phyloP scores from a whole-genome alignment of 257 asterid genomes.

The Eustoma russellianum region DNA sequence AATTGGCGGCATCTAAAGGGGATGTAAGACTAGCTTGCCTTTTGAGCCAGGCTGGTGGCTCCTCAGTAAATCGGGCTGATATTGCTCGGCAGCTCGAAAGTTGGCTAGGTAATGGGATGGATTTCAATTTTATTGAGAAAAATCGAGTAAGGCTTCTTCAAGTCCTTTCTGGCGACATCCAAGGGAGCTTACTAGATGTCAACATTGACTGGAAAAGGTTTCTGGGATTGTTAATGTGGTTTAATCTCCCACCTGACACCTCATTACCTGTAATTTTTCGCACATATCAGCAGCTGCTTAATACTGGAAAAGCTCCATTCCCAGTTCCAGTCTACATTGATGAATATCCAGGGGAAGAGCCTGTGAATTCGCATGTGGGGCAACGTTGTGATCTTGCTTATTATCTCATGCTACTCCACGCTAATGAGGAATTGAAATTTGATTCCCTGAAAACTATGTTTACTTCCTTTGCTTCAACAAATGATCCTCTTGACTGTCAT shows the following conservation, averaged over 20 bases:
- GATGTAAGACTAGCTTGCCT: constrained; percentile 93
- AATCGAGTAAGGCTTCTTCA: constrained; percentile 70
- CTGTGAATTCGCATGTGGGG: constrained; percentile 30
- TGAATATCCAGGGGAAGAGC: constrained; percentile 62
- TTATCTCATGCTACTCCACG: constrained; percentile 95
- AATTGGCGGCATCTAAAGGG: constrained; percentile 90
- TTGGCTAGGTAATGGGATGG: constrained; percentile 86
- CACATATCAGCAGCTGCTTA: constrained; percentile 70
- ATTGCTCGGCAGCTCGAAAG: constrained; percentile 63
- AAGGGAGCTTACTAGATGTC: constrained; percentile 47
- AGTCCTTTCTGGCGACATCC: constrained; percentile 79
- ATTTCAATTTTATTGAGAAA: constrained; percentile 72
- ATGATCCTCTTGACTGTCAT: constrained; percentile 97
- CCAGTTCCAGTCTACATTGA: constrained; percentile 95
- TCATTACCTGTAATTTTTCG: neutral
- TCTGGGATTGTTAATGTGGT: constrained; percentile 88
- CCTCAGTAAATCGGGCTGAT: constrained; percentile 46
- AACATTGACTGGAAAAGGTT: constrained; percentile 93
- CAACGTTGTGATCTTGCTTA: constrained; percentile 77
- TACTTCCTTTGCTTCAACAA: constrained; percentile 66
- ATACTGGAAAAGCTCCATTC: constrained; percentile 76
- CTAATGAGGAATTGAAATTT: constrained; percentile 66
- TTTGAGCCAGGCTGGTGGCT: no score
- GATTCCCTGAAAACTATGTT: constrained; percentile 49
- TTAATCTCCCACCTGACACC: constrained; percentile 75